Percentiles rank a stretch among this genome's conserved stretches.
Conservation (phyloP, 2,329 filamentous ascomycete species). For the Aspergillus ruber region DNA sequence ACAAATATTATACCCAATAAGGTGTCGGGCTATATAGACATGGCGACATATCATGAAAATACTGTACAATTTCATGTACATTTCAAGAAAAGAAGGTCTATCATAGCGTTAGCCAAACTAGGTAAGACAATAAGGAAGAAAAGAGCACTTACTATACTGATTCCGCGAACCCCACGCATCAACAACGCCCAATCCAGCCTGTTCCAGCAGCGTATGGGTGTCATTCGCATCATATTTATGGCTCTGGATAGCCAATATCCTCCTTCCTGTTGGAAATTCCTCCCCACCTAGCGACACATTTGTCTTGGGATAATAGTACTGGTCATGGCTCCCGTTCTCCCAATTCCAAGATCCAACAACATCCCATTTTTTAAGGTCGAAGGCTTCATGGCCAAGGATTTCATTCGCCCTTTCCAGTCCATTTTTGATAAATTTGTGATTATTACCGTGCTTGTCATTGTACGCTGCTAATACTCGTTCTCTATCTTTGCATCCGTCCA, state of each 20-base stretch:
- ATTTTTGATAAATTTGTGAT: slow-evolving; percentile 7
- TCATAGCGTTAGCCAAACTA: background rate
- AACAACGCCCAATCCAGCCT: background rate
- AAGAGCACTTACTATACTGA: background rate
- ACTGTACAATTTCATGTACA: background rate
- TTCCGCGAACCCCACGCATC: background rate
- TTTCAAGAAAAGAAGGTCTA: background rate
- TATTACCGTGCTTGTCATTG: slow-evolving; percentile 29
- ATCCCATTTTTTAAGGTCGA: slow-evolving; percentile 64
- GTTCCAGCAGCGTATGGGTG: background rate
- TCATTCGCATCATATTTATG: slow-evolving; percentile 9
- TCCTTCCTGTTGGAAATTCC: background rate
- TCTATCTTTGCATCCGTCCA: slow-evolving; percentile 46
- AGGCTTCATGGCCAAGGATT: slow-evolving; percentile 61
- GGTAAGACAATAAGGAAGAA: background rate
- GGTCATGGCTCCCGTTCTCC: slow-evolving; percentile 7
- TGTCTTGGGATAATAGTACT: slow-evolving; percentile 5
- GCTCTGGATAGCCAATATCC: slow-evolving; percentile 3
- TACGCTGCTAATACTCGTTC: slow-evolving; percentile 68
- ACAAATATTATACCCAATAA: too few species aligned
- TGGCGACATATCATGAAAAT: background rate
- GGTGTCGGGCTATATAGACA: too few species aligned
- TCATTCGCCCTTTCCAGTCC: slow-evolving; percentile 52
- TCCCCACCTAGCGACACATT: background rate
- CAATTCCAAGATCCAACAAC: slow-evolving; percentile 52